phyloP scores from a whole-genome alignment of 371 early-diverging fungal genomes.

The Mucor velutinosus region DNA sequence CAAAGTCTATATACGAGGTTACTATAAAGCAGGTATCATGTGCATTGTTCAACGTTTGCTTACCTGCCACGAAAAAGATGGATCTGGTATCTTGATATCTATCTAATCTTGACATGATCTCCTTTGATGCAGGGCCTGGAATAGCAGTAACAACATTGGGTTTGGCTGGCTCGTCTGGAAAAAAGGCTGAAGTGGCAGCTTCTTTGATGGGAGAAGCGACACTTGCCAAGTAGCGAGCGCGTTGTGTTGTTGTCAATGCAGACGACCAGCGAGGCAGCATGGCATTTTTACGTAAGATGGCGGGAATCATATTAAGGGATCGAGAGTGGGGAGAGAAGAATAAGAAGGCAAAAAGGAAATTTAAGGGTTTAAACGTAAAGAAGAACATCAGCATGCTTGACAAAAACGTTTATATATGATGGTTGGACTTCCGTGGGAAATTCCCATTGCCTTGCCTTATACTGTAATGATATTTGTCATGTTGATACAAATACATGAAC shows the following conservation, averaged over 20 bases:
- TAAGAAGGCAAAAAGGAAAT: neutral
- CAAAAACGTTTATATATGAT: neutral
- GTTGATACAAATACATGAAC: slow-evolving; percentile 6
- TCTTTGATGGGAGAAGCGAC: slow-evolving; percentile 5
- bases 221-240: slow-evolving; percentile 8
- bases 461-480: slow-evolving; percentile 11
- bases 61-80: slow-evolving; percentile 53
- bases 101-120: slow-evolving; percentile 34
- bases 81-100: slow-evolving; percentile 53
- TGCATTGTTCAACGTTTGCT: neutral
- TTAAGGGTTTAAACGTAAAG: neutral
- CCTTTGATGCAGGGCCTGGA: slow-evolving; percentile 47
- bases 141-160: slow-evolving; percentile 42
- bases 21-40: neutral
- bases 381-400: too few relatives aligned
- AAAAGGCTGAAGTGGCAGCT: slow-evolving; percentile 5
- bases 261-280: neutral
- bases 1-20: slow-evolving; percentile 50
- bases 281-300: slow-evolving; percentile 5
- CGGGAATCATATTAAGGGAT: neutral
- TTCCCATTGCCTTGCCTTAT: slow-evolving; percentile 6
- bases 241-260: neutral
- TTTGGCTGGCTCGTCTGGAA: slow-evolving; percentile 40
- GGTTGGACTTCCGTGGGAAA: slow-evolving; percentile 3
- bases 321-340: neutral